phyloP scores from a whole-genome alignment of 257 asterid genomes.

The Voacanga thouarsii region DNA sequence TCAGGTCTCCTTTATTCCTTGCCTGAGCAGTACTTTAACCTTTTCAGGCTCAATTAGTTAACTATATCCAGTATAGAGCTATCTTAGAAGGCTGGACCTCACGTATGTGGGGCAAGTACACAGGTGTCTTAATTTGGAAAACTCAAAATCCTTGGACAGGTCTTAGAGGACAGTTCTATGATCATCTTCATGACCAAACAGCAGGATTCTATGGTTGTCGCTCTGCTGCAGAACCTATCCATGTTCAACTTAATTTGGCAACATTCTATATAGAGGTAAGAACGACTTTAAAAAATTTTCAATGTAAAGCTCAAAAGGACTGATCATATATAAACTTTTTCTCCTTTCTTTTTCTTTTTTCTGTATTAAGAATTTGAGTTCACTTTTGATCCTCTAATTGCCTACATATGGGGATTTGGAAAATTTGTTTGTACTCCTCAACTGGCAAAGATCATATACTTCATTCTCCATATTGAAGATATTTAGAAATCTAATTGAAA shows the following conservation, averaged over 20 bases:
- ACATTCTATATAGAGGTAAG: slow-evolving; percentile 74
- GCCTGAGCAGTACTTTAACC: slow-evolving; percentile 1
- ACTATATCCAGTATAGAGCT: slow-evolving; percentile 93
- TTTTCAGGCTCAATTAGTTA: slow-evolving; percentile 87
- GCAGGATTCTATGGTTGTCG: slow-evolving; percentile 99
- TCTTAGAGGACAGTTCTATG: slow-evolving; percentile 92
- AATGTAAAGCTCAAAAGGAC: background rate
- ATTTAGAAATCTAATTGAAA: background rate
- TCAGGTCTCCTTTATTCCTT: background rate
- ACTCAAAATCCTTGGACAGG: slow-evolving; percentile 99
- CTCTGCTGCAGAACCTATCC: slow-evolving; percentile 87
- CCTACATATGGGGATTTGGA: background rate
- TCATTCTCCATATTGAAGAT: background rate
- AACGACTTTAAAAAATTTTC: background rate
- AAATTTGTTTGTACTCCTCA: background rate
- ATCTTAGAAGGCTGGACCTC: slow-evolving; percentile 98
- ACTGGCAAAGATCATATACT: background rate
- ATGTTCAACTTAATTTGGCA: slow-evolving; percentile 82
- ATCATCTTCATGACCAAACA: slow-evolving; percentile 95
- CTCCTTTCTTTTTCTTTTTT: background rate
- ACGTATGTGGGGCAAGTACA: slow-evolving; percentile 94
- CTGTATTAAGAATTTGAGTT: background rate
- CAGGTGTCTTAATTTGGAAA: slow-evolving; percentile 96
- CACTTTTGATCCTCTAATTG: background rate
- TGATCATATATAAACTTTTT: background rate